phyloP scores from a whole-genome alignment of 2,329 filamentous ascomycete species.

The Penicillium thymicola region DNA sequence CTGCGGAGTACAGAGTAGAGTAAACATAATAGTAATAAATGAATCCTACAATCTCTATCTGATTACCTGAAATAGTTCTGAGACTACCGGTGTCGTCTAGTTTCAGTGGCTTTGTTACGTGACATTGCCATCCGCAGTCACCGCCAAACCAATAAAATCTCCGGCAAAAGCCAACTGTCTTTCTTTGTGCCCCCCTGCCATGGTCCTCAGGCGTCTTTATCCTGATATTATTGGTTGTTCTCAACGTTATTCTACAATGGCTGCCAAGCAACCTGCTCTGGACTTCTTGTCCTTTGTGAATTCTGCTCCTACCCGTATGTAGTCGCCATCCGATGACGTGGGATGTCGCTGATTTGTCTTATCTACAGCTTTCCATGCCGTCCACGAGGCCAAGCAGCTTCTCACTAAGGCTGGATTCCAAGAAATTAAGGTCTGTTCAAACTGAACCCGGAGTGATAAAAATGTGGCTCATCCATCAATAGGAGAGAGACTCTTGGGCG shows the following conservation, averaged over 20 bases:
- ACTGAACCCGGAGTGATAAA: not conserved
- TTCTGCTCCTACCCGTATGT: slow-evolving; percentile 83
- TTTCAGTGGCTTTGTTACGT: not conserved
- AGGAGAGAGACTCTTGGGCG: slow-evolving; percentile 87
- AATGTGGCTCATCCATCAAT: not conserved
- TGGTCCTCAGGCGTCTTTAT: slow-evolving; percentile 9
- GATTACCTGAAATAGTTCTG: not conserved
- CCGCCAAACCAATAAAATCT: slow-evolving; percentile 3
- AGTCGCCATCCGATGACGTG: not conserved
- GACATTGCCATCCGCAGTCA: slow-evolving; percentile 5
- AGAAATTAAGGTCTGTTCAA: slow-evolving; percentile 64
- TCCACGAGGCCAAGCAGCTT: slow-evolving; percentile 70
- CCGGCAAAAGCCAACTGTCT: slow-evolving; percentile 2
- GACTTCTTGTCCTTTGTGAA: slow-evolving; percentile 95
- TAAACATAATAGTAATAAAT: not conserved
- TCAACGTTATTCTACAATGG: slow-evolving; percentile 27
- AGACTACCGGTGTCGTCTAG: not conserved
- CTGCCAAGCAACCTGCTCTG: slow-evolving; percentile 54
- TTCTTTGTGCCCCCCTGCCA: slow-evolving; percentile 1
- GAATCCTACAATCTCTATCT: not conserved
- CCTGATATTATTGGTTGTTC: slow-evolving; percentile 13
- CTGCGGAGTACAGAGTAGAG: too few species aligned
- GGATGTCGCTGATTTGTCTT: slow-evolving; percentile 8
- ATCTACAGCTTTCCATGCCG: slow-evolving; percentile 81
- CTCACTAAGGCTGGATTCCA: slow-evolving; percentile 82